Percentiles rank a stretch among this genome's conserved stretches.
Evolutionary conservation across 139 green algal species (phyloP).

Genomic region (Microglena sp.): DNA sequence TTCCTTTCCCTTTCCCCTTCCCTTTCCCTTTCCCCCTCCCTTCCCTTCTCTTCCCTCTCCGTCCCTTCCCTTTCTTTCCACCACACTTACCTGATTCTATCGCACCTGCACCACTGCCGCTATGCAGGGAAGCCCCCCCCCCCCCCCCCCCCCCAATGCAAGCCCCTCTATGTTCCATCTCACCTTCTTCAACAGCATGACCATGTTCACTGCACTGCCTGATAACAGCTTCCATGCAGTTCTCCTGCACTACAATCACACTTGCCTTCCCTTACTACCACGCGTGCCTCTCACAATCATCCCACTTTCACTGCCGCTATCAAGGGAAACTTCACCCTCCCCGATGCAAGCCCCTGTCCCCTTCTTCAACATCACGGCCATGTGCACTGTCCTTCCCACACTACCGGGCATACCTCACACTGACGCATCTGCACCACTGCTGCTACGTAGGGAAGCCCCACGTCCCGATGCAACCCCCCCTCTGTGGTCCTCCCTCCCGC

Average conservation of each 20-base stretch:
- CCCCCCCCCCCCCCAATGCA: conserved; percentile 35
- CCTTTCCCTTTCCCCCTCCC: too few species aligned
- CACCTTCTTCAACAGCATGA: conserved; percentile 67
- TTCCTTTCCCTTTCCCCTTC: too few species aligned
- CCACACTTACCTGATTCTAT: neutral
- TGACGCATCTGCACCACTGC: neutral
- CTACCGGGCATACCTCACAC: neutral
- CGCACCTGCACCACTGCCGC: neutral
- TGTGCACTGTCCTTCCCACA: conserved; percentile 63
- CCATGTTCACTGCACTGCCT: conserved; percentile 72
- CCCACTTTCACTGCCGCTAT: neutral
- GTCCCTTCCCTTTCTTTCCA: neutral
- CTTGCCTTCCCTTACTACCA: neutral
- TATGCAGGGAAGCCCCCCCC: conserved; percentile 33
- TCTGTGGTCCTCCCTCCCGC: conserved; percentile 19
- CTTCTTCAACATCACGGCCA: conserved; percentile 68
- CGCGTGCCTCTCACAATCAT: neutral
- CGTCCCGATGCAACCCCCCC: conserved; percentile 39
- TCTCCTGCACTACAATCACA: too few species aligned
- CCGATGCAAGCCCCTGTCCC: conserved; percentile 40
- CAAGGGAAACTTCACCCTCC: conserved; percentile 36
- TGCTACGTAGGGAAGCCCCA: conserved; percentile 29
- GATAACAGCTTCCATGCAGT: conserved; percentile 75
- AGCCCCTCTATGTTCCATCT: conserved; percentile 30
- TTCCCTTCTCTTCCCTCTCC: too few species aligned